A percentile compares a stretch with the other conserved stretches of the same genome.
phyloP scores from a whole-genome alignment of 2,329 filamentous ascomycete species.

The Neopestalotiopsis rosae region DNA sequence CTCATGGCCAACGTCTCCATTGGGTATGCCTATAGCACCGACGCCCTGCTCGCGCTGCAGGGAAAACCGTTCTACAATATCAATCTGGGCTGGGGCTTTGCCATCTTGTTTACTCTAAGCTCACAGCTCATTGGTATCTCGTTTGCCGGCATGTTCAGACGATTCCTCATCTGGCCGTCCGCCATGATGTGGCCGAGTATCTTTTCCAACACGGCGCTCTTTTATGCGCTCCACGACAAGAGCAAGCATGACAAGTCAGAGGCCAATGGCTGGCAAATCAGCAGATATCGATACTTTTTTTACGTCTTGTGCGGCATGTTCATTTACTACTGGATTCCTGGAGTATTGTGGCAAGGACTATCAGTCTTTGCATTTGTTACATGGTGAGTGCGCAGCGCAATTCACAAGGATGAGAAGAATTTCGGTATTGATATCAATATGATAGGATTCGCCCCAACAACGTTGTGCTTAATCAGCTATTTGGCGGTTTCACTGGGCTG shows the following conservation, averaged over 20 bases:
- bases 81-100: conserved; percentile 53
- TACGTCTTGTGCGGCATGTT: conserved; percentile 48
- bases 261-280: conserved; percentile 50
- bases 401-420: no score
- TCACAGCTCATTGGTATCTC: conserved; percentile 60
- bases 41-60: conserved; percentile 45
- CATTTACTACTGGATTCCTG: conserved; percentile 60
- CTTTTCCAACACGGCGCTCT: conserved; percentile 52
- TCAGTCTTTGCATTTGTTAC: conserved; percentile 53
- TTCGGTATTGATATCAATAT: not conserved
- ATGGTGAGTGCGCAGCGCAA: conserved; percentile 34
- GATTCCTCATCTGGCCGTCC: conserved; percentile 54
- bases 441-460: conserved; percentile 49
- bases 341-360: conserved; percentile 53
- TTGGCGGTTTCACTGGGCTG: conserved; percentile 51
- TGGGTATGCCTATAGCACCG: conserved; percentile 44
- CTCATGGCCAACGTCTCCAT: conserved; percentile 50
- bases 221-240: conserved; percentile 50
- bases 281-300: conserved; percentile 51
- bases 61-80: conserved; percentile 47
- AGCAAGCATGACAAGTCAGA: conserved; percentile 44
- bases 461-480: conserved; percentile 51
- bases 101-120: conserved; percentile 52
- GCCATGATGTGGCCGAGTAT: conserved; percentile 58
- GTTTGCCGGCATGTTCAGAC: conserved; percentile 53